phyloP scores from a whole-genome alignment of 768 basidiomycete genomes.

The Xanthoconium purpureum region DNA sequence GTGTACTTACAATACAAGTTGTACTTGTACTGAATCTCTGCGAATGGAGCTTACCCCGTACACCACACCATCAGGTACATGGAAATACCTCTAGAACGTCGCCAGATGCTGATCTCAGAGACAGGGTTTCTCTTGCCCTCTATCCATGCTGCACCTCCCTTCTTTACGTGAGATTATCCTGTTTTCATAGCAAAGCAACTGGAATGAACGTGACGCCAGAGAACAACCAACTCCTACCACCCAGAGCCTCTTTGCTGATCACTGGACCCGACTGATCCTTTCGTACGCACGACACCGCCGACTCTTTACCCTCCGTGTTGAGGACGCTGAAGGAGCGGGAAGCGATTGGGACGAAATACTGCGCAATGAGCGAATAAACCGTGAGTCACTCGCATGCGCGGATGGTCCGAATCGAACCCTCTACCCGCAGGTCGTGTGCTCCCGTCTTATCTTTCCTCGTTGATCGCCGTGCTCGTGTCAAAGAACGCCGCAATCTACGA shows the following conservation, averaged over 20 bases:
- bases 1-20: background rate
- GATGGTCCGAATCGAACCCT: background rate
- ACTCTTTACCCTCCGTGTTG: constrained; percentile 63
- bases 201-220: constrained; percentile 38
- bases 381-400: constrained; percentile 38
- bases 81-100: background rate
- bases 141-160: constrained; percentile 78
- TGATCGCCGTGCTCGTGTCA: constrained; percentile 59
- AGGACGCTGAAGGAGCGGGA: constrained; percentile 66
- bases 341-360: constrained; percentile 80
- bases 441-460: constrained; percentile 54
- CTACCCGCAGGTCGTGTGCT: constrained; percentile 51
- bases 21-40: background rate
- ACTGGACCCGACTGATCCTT: constrained; percentile 79
- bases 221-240: constrained; percentile 74
- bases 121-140: constrained; percentile 80
- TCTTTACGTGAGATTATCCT: constrained; percentile 69
- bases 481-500: constrained; percentile 69
- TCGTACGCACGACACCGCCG: constrained; percentile 67
- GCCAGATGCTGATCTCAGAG: constrained; percentile 2
- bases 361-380: constrained; percentile 74
- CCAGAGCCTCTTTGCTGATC: constrained; percentile 55
- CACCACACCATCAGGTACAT: constrained; percentile 56
- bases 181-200: constrained; percentile 1
- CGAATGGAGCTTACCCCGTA: constrained; percentile 53